A percentile compares a stretch with the other conserved stretches of the same genome.
phyloP scores from a whole-genome alignment of 139 green algal species.

The Yamagishiella unicocca region DNA sequence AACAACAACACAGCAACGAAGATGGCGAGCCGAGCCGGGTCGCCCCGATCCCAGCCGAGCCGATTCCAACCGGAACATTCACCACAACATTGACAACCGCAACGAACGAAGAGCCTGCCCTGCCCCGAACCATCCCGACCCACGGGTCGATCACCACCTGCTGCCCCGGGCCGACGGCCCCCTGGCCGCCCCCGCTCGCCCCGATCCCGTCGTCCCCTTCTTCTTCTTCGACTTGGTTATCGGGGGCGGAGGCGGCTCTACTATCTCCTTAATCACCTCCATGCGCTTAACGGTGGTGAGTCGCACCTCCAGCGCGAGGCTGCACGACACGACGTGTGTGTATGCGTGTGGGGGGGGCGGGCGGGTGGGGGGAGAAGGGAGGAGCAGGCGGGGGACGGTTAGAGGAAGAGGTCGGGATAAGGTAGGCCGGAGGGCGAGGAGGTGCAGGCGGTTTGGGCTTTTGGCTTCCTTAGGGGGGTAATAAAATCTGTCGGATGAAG shows the following conservation, averaged over 20 bases:
- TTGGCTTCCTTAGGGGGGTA: not conserved
- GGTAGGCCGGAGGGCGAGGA: too few species aligned
- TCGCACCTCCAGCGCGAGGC: constrained; percentile 10
- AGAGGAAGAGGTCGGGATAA: not conserved
- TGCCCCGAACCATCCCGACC: too few species aligned
- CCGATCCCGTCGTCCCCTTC: not conserved
- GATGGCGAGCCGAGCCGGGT: not conserved
- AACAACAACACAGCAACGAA: not conserved
- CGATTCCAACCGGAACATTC: not conserved
- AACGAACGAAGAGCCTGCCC: too few species aligned
- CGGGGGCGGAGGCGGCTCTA: constrained; percentile 29
- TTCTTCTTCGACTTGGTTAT: constrained; percentile 27
- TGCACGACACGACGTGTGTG: not conserved
- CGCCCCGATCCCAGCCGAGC: too few species aligned
- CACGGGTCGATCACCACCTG: not conserved
- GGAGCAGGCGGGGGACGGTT: not conserved
- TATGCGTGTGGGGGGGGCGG: not conserved
- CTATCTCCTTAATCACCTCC: constrained; percentile 14
- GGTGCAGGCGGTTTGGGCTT: too few species aligned
- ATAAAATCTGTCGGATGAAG: too few species aligned
- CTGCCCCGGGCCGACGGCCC: not conserved
- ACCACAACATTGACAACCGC: not conserved
- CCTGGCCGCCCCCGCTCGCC: too few species aligned
- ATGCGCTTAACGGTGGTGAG: not conserved
- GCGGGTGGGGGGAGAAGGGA: not conserved